Evolutionary conservation across 306 rosid genomes (phyloP).

Genomic region (Lathyrus oleraceus): DNA sequence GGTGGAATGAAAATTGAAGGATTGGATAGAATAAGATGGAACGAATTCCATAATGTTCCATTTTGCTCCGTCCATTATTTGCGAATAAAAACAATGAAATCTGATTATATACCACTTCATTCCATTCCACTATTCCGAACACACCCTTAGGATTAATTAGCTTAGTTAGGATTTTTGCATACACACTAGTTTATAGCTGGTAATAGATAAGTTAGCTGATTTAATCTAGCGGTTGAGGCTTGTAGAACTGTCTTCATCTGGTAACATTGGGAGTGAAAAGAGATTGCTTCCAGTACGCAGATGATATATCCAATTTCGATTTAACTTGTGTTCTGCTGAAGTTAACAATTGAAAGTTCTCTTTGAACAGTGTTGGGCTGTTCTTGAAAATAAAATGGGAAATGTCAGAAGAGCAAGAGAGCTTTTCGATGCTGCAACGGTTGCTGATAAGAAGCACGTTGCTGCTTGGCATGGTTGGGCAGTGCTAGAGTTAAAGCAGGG

Average conservation of each 20-base stretch:
- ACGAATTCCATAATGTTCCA: too few relatives aligned
- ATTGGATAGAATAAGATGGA: too few relatives aligned
- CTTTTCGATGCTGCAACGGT: slow-evolving; percentile 93
- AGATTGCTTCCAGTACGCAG: slow-evolving; percentile 14
- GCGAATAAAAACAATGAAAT: too few relatives aligned
- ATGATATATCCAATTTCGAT: slow-evolving; percentile 15
- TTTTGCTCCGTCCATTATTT: too few relatives aligned
- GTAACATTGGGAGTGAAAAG: slow-evolving; percentile 9
- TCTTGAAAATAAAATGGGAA: slow-evolving; percentile 79
- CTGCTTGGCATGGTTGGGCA: slow-evolving; percentile 99
- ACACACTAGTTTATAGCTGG: too few relatives aligned
- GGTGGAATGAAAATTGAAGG: too few relatives aligned
- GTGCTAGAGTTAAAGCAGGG: slow-evolving; percentile 89
- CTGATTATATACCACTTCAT: too few relatives aligned
- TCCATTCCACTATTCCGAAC: too few relatives aligned
- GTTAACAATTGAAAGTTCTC: slow-evolving; percentile 33
- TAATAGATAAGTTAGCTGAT: too few relatives aligned
- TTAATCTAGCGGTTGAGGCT: background rate
- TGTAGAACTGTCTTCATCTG: slow-evolving; percentile 26
- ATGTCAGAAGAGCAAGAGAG: slow-evolving; percentile 77
- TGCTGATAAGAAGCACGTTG: slow-evolving; percentile 86
- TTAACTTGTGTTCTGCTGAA: slow-evolving; percentile 12
- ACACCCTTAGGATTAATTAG: background rate
- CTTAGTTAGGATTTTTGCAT: background rate
- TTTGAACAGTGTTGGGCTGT: slow-evolving; percentile 89